phyloP scores from a whole-genome alignment of 768 basidiomycete species.

The Galerina sulciceps region DNA sequence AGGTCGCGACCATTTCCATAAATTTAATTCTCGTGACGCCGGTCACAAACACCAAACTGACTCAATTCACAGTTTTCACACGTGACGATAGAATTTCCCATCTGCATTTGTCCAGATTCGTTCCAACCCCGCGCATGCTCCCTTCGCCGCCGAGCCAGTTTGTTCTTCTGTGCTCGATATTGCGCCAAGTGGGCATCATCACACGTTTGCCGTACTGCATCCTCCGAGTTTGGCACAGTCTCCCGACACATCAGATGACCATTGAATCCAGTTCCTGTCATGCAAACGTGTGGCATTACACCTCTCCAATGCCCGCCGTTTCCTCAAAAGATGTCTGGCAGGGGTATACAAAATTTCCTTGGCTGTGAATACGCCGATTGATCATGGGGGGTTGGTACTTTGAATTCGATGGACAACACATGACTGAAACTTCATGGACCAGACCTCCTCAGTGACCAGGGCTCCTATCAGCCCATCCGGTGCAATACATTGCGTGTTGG shows the following conservation, averaged over 20 bases:
- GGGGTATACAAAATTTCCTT: neutral
- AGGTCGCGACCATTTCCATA: conserved; percentile 44
- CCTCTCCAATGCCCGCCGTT: conserved; percentile 8
- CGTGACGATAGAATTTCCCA: conserved; percentile 12
- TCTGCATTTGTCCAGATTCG: neutral
- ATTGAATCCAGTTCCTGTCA: neutral
- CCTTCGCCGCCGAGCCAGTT: neutral
- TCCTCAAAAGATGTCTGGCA: neutral
- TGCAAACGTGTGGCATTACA: conserved; percentile 19
- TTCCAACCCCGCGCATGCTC: neutral
- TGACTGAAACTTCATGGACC: neutral
- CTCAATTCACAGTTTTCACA: conserved; percentile 20
- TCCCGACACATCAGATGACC: conserved; percentile 14
- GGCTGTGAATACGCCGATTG: neutral
- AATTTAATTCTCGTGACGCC: conserved; percentile 37
- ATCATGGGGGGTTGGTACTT: neutral
- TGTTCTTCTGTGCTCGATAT: conserved; percentile 1
- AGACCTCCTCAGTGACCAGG: neutral
- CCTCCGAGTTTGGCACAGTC: neutral
- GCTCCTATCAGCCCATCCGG: neutral
- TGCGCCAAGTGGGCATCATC: conserved; percentile 13
- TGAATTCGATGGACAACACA: neutral
- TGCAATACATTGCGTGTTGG: neutral
- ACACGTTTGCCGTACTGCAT: conserved; percentile 29
- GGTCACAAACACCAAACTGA: conserved; percentile 31